phyloP scores from a whole-genome alignment of 2,329 filamentous ascomycete species.

The Camillea tinctor region DNA sequence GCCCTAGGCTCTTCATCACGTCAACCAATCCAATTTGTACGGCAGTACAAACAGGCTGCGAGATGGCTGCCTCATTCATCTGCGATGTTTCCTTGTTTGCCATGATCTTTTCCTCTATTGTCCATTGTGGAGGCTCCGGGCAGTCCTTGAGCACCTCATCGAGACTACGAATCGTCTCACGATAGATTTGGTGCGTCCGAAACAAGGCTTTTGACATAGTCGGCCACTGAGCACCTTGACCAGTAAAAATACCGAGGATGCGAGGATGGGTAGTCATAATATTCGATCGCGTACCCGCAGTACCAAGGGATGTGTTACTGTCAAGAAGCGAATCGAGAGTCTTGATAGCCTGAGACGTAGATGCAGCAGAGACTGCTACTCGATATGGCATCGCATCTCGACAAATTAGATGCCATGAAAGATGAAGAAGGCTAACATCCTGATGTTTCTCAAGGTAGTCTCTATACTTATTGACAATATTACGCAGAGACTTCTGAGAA shows the following conservation, averaged over 20 bases:
- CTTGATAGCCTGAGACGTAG: conserved; percentile 20
- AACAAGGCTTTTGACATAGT: conserved; percentile 34
- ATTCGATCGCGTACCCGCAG: conserved; percentile 24
- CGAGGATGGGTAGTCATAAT: conserved; percentile 16
- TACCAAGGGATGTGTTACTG: conserved; percentile 2
- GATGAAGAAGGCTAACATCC: conserved; percentile 9
- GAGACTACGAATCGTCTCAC: conserved; percentile 33
- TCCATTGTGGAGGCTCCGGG: conserved; percentile 31
- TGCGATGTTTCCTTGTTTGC: conserved; percentile 26
- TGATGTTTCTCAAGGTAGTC: conserved; percentile 29
- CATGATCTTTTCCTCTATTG: conserved; percentile 35
- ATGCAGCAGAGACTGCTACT: conserved; percentile 26
- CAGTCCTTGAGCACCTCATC: conserved; percentile 28
- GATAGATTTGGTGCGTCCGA: conserved; percentile 31
- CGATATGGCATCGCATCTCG: conserved; percentile 35
- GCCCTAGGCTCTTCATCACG: conserved; percentile 27
- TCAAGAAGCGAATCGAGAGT: conserved; percentile 27
- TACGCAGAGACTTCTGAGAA: conserved; percentile 34
- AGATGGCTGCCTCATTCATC: conserved; percentile 39
- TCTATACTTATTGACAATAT: conserved; percentile 26
- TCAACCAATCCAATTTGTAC: conserved; percentile 48
- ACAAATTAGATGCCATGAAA: conserved; percentile 35
- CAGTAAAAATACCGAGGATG: conserved; percentile 35
- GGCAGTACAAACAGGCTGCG: conserved; percentile 54
- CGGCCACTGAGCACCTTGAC: conserved; percentile 37